Base-by-base conservation (phyloP, 371 early-diverging fungal species). In the Apophysomyces trapeziformis region DNA sequence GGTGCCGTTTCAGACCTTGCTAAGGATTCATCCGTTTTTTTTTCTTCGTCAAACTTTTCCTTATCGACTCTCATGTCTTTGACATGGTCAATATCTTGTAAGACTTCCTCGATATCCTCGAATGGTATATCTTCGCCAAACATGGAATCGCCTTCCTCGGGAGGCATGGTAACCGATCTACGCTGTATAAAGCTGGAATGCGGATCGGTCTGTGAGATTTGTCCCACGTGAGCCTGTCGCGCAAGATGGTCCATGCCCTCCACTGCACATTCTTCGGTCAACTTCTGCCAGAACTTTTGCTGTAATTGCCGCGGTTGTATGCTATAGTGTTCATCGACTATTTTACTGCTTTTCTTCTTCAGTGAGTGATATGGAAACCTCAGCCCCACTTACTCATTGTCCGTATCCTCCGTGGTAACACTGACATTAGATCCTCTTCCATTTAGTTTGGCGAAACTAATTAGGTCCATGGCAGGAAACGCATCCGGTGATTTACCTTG, bases 71-170 rank as follows among this genome's bases (percentile, higher is more conserved):
- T 39, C 43, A 38, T 6, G 46, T 26, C 36, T n/a, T 57, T 61
- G 26, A 39, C 13, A 5, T 37, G 8, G 50, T 26, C 26, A 1
- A 18, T 14, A 5, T 12, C 54, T 41, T 63, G 63, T 14, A 57
- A 21, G n/a, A 46, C 14, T 43, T 66, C 70, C 16, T 63, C 57
- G 14, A 68, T 16, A 16, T 60, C 58, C 18, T 68, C 72, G 13
- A 68, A 26, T 1, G 68, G 63, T 47, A 72, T 45, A 58, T 72
- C 71, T 2, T 67, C 67, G 18, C 64, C 68, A 66, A 72, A 72
- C 68, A 72, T 67, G 5, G 63, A 58, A 46, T 68, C 68, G 11
- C 63, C 59, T n/a, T 70, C 44, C 7, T 35, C 8, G 41, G 61
- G 21, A 38, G 11, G 7, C 4, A 39, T 41, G 8, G 26, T 61